Evolutionary conservation across 2,329 filamentous ascomycete genomes (phyloP).

Genomic region (Hirsutella thompsonii): DNA sequence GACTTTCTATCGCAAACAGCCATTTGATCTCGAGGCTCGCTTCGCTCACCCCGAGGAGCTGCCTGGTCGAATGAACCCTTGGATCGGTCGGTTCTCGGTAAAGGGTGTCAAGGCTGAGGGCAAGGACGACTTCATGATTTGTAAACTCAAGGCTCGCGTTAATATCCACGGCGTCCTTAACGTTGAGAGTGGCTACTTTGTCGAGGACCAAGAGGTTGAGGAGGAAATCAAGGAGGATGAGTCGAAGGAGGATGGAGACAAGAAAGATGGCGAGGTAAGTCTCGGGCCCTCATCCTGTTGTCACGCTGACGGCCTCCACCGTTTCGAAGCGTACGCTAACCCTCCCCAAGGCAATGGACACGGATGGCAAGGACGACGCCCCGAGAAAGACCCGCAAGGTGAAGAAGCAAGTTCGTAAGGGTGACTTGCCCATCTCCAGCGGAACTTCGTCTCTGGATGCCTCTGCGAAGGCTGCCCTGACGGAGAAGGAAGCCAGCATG

Average conservation of each 20-base stretch:
- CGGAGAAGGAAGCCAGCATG: constrained; percentile 82
- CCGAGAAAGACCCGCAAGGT: constrained; percentile 90
- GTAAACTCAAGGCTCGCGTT: constrained; percentile 95
- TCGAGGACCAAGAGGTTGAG: constrained; percentile 95
- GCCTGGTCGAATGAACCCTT: constrained; percentile 81
- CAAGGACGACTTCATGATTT: constrained; percentile 98
- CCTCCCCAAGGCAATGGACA: constrained; percentile 70
- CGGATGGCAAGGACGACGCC: constrained; percentile 55
- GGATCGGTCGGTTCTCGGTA: constrained; percentile 95
- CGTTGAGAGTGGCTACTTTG: constrained; percentile 93
- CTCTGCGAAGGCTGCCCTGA: constrained; percentile 48
- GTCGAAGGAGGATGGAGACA: constrained; percentile 52
- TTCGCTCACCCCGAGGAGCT: constrained; percentile 80
- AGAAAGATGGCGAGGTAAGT: constrained; percentile 66
- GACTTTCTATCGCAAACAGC: constrained; percentile 97
- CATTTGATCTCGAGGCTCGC: constrained; percentile 89
- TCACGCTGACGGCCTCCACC: neutral
- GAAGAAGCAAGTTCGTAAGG: constrained; percentile 98
- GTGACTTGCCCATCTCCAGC: constrained; percentile 76
- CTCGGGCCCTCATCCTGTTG: too few relatives aligned
- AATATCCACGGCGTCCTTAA: constrained; percentile 96
- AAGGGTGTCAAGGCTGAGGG: constrained; percentile 92
- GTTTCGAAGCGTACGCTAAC: constrained; percentile 10
- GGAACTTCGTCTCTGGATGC: constrained; percentile 72
- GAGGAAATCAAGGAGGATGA: constrained; percentile 73